Conservation (phyloP, 106 monocot genomes). For the Allium sativum region DNA sequence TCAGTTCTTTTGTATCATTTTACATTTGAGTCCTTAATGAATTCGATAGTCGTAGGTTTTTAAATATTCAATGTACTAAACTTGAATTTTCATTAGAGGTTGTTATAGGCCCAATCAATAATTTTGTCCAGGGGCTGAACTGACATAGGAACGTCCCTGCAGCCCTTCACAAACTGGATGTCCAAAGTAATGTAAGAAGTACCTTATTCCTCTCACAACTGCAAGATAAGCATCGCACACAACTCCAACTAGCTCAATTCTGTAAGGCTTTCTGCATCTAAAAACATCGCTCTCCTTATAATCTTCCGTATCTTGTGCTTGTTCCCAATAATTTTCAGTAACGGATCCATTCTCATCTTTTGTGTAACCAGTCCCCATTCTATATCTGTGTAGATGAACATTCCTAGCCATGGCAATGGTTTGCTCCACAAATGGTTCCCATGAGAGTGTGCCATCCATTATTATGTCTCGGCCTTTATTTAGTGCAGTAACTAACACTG, state of each 20-base stretch:
- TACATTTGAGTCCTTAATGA: conserved; percentile 39
- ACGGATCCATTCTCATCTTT: conserved; percentile 39
- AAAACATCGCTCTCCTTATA: background rate
- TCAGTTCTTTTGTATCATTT: too few relatives aligned
- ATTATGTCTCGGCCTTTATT: conserved; percentile 92
- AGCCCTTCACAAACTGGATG: too few relatives aligned
- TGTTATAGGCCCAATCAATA: too few relatives aligned
- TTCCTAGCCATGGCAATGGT: conserved; percentile 73
- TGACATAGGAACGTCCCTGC: conserved; percentile 74
- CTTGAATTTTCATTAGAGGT: too few relatives aligned
- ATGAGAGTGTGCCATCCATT: conserved; percentile 89
- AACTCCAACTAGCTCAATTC: conserved; percentile 90
- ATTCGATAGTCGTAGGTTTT: background rate
- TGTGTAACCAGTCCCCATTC: conserved; percentile 85
- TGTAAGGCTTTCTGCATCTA: conserved; percentile 53
- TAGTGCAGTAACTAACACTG: conserved; percentile 85
- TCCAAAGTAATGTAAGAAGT: conserved; percentile 67
- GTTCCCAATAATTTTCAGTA: conserved; percentile 81
- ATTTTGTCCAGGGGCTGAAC: too few relatives aligned
- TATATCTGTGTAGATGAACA: conserved; percentile 63
- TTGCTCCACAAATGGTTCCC: conserved; percentile 90
- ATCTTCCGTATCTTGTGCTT: conserved; percentile 35
- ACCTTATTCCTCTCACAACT: conserved; percentile 91
- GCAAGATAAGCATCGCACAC: conserved; percentile 89
- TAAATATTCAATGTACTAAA: too few relatives aligned